Evolutionary conservation across 140 eudicot species (phyloP).

Genomic region (Cichorium intybus): DNA sequence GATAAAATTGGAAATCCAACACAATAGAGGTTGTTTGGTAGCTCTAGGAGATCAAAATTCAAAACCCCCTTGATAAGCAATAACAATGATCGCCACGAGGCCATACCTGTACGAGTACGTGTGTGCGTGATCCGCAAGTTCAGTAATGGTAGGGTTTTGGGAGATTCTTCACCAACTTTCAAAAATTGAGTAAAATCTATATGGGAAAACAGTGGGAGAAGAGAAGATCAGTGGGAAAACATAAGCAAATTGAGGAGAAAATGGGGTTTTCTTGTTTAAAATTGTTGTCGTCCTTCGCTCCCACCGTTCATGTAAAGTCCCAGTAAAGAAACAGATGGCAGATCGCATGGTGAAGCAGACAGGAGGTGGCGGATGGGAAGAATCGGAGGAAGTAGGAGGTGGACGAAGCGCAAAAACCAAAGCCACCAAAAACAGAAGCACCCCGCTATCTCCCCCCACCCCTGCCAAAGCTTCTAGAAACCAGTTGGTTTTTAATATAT

Average conservation of each 20-base stretch:
- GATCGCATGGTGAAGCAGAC: too few species aligned
- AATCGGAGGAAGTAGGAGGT: too few species aligned
- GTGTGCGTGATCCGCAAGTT: background rate
- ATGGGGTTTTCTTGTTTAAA: background rate
- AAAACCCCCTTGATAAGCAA: constrained; percentile 1
- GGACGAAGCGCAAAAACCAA: too few species aligned
- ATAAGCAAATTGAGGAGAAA: constrained; percentile 7
- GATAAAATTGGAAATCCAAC: background rate
- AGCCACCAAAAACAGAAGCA: too few species aligned
- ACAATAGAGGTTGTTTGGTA: background rate
- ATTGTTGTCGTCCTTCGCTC: background rate
- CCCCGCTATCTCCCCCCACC: too few species aligned
- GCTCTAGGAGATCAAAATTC: background rate
- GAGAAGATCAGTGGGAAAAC: constrained; percentile 11
- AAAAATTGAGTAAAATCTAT: background rate
- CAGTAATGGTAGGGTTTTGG: constrained; percentile 7
- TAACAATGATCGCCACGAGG: background rate
- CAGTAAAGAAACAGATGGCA: too few species aligned
- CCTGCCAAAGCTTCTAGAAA: too few species aligned
- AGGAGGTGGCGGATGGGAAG: too few species aligned
- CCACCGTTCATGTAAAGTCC: too few species aligned
- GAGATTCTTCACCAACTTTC: background rate
- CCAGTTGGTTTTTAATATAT: too few species aligned
- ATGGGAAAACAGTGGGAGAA: background rate
- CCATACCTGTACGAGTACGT: background rate